Percentiles rank a stretch among this genome's conserved stretches.
Evolutionary conservation across 495 filamentous ascomycete genomes (phyloP).

Genomic region (Penicillium antarcticum): DNA sequence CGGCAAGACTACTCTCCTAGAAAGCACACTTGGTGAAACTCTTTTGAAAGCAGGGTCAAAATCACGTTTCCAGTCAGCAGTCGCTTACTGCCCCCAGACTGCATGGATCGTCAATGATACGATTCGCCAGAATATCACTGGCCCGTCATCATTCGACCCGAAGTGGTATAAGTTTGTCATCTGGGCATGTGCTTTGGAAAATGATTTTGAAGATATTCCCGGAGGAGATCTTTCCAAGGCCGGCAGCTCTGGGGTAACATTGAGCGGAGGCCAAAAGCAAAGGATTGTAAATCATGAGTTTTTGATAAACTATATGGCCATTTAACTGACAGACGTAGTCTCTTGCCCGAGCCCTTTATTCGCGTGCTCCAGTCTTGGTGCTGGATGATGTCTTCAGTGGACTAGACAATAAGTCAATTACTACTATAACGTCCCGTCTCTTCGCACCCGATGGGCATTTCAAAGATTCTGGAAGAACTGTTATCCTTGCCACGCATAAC

Average conservation of each 20-base stretch:
- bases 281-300: slow-evolving; percentile 43
- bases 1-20: slow-evolving; percentile 37
- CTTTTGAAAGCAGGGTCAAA: not conserved
- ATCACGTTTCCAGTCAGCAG: not conserved
- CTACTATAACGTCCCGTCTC: slow-evolving; percentile 8
- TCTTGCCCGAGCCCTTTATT: slow-evolving; percentile 24
- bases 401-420: slow-evolving; percentile 16
- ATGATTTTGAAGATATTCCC: slow-evolving; percentile 21
- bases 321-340: not conserved
- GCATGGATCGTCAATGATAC: slow-evolving; percentile 42
- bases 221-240: slow-evolving; percentile 73
- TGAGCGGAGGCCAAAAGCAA: slow-evolving; percentile 72
- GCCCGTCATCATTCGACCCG: slow-evolving; percentile 13
- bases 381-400: slow-evolving; percentile 37
- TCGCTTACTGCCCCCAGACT: slow-evolving; percentile 40
- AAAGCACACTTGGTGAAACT: slow-evolving; percentile 19
- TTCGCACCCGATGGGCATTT: slow-evolving; percentile 16
- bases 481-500: slow-evolving; percentile 13
- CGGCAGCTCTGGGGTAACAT: slow-evolving; percentile 76
- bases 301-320: not conserved
- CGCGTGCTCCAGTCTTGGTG: slow-evolving; percentile 19
- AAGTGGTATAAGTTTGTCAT: slow-evolving; percentile 33
- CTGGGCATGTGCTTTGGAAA: slow-evolving; percentile 21
- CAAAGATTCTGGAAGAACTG: slow-evolving; percentile 12
- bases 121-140: slow-evolving; percentile 36